phyloP scores from a whole-genome alignment of 1,284 basidiomycete genomes.

The Erythrobasidium hasegawianum region DNA sequence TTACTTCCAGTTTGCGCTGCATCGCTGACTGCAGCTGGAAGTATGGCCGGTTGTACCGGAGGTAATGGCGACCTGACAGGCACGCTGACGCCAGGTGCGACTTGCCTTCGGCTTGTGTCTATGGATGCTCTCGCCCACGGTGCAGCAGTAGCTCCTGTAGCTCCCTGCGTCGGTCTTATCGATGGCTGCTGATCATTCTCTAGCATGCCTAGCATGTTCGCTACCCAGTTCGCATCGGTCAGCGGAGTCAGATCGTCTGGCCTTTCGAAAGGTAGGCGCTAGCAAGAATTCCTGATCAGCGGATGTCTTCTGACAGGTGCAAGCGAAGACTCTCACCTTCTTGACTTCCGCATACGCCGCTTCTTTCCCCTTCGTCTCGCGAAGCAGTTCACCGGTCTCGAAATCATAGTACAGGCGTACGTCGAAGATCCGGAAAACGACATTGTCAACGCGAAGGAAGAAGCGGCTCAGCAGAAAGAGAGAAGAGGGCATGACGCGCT shows the following conservation, averaged over 20 bases:
- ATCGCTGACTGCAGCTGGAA: not conserved
- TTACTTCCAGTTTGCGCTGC: not conserved
- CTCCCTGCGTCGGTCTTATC: not conserved
- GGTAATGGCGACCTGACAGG: not conserved
- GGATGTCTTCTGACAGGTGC: not conserved
- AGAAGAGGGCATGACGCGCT: conserved; percentile 98
- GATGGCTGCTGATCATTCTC: conserved; percentile 5
- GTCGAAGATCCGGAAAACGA: conserved; percentile 86
- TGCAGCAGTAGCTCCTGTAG: not conserved
- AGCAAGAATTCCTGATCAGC: too few relatives aligned
- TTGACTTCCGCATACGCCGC: conserved; percentile 78
- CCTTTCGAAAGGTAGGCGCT: conserved; percentile 65
- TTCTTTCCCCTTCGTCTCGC: conserved; percentile 85
- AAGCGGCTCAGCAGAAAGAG: conserved; percentile 87
- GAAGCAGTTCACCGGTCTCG: conserved; percentile 57
- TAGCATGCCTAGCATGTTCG: conserved; percentile 58
- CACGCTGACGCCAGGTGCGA: conserved; percentile 7
- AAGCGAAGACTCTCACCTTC: conserved; percentile 53
- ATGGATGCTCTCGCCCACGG: not conserved
- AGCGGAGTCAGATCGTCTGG: conserved; percentile 82
- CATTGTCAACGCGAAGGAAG: conserved; percentile 90
- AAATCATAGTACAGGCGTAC: conserved; percentile 88
- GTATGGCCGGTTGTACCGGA: not conserved
- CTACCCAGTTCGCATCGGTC: conserved; percentile 82
- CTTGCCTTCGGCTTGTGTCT: not conserved